Base-by-base conservation (phyloP, 331 rosid genomes). In the Dryas integrifolia region DNA sequence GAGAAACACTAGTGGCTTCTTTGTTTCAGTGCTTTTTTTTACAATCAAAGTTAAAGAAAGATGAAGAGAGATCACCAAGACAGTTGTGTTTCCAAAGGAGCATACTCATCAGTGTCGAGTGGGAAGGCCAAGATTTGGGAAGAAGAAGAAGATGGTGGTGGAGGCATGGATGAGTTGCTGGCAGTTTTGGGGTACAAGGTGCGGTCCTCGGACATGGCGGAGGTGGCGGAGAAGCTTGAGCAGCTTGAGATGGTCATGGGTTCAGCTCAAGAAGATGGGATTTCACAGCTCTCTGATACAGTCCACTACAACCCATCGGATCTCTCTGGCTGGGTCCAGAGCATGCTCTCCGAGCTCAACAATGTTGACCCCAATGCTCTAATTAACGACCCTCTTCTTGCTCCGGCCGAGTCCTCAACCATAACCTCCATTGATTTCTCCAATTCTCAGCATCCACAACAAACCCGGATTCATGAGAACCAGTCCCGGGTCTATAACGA, bases 221-320 rank as follows among this genome's bases (percentile, higher is more conserved):
- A 85, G 21, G 92, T 92, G 13, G 98, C 98, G 0, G 88, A 84
- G 77, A 90, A 87, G 77, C 88, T 92, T 2, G 92, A 92, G 76
- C 90, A 87, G 70, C 83, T 92, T 2, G 96, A 90, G 67, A 87
- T 88, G 96, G 85, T 71, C 7, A 85, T 92, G 92, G 90, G 88
- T 0, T 71, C 84, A 11, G 80, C 95, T 0, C 87, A 79, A 40
- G 88, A 88, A 71, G 89, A 87, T 53, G 92, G 89, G 43, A 79
- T 91, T 72, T 86, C 87, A 1, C 90, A 88, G 18, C 96, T 92
- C 0, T 76, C 81, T 0, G 90, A 92, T 7, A 90, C 96, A 0
- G 89, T 88, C 26, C 98, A 92, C 74, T 92, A 84, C 57, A 89
- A 92, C 74, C 98, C 98, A 0, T 65, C 98, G 3, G 91, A 92